Evolutionary conservation across 176 grass and related monocot species (phyloP).

Genomic region (Calamus simplicifolius): DNA sequence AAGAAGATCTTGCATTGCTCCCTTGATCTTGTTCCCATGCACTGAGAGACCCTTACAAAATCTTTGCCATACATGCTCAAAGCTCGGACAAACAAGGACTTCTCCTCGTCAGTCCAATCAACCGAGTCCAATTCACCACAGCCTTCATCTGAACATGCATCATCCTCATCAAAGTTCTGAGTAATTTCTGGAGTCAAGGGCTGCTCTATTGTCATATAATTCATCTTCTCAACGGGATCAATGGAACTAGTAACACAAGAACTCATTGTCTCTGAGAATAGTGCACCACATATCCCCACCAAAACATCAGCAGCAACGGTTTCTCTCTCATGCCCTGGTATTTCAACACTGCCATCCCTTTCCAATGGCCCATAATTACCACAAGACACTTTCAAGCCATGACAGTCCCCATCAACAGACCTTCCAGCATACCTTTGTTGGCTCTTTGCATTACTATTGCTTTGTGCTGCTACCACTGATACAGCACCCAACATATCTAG

Average conservation of each 20-base stretch:
- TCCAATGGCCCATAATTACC: conserved; percentile 21
- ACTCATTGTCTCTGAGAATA: conserved; percentile 71
- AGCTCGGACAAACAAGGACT: conserved; percentile 62
- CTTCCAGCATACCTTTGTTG: conserved; percentile 22
- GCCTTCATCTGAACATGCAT: conserved; percentile 51
- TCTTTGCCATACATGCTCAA: conserved; percentile 69
- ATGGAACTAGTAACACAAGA: conserved; percentile 72
- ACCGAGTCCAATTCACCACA: conserved; percentile 54
- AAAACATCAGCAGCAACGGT: conserved; percentile 64
- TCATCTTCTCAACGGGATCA: conserved; percentile 45
- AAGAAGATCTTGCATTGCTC: conserved; percentile 97
- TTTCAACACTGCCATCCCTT: conserved; percentile 19
- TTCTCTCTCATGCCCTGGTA: conserved; percentile 50
- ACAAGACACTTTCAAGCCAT: conserved; percentile 20
- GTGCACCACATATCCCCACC: conserved; percentile 52
- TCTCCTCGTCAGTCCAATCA: conserved; percentile 90
- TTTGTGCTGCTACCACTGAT: conserved; percentile 46
- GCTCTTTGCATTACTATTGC: conserved; percentile 32
- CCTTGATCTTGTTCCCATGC: conserved; percentile 58
- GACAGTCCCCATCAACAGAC: conserved; percentile 19
- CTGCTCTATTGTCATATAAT: conserved; percentile 17
- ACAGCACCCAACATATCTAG: conserved; percentile 63
- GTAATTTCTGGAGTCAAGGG: conserved; percentile 18
- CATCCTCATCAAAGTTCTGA: conserved; percentile 31
- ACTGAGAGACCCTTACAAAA: conserved; percentile 55